Percentiles rank a stretch among this genome's conserved stretches.
These are phyloP conservation scores for Aspergillus costaricaensis DNA, from an alignment of 2,329 filamentous ascomycete species.

Conservation along the genomic window DNA sequence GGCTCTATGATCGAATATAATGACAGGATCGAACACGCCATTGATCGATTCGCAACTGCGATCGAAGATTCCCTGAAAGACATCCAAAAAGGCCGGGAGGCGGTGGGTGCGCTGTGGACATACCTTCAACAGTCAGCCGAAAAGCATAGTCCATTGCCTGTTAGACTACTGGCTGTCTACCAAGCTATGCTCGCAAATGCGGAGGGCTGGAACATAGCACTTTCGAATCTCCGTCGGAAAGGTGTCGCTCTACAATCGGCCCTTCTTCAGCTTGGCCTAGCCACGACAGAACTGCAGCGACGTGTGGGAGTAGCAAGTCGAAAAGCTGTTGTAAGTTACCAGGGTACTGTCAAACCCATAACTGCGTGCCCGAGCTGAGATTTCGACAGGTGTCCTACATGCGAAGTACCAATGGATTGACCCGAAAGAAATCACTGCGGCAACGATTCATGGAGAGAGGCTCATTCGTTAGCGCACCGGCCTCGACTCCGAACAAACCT, in stretches of 20 bases:
- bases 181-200: conserved; percentile 91
- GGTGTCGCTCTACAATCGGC: conserved; percentile 69
- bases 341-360: background rate
- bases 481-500: conserved; percentile 29
- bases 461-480: conserved; percentile 8
- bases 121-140: conserved; percentile 71
- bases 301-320: conserved; percentile 82
- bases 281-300: conserved; percentile 82
- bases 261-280: conserved; percentile 71
- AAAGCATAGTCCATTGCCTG: conserved; percentile 58
- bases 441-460: conserved; percentile 28
- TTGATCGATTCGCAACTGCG: conserved; percentile 73
- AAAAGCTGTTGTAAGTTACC: conserved; percentile 64
- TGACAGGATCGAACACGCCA: conserved; percentile 85
- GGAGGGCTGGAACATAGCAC: conserved; percentile 82
- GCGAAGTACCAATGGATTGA: conserved; percentile 11
- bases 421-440: conserved; percentile 26
- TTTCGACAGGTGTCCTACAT: conserved; percentile 25
- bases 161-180: conserved; percentile 71
- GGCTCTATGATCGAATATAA: conserved; percentile 82
- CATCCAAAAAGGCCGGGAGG: conserved; percentile 73
- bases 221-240: conserved; percentile 73
- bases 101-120: conserved; percentile 72
- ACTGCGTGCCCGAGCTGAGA: conserved; percentile 8
- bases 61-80: conserved; percentile 79